Conservation (phyloP, 2,329 filamentous ascomycete species). For the Tolypocladium pustulatum region DNA sequence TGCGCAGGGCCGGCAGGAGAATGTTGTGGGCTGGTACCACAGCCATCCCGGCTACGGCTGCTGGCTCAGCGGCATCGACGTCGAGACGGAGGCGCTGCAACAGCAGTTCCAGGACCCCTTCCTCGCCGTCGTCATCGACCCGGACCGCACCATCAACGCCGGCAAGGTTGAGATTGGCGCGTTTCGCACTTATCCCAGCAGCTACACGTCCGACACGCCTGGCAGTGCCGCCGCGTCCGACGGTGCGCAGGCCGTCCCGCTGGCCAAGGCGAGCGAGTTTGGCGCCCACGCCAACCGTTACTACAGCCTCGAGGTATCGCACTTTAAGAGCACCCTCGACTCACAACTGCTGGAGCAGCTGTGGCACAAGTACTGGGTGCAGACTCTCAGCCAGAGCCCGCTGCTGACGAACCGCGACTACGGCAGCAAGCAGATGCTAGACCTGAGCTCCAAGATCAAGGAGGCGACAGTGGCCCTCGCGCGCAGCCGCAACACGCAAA, state of each 20-base stretch:
- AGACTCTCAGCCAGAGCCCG: conserved; percentile 84
- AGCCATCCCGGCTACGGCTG: conserved; percentile 96
- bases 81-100: conserved; percentile 75
- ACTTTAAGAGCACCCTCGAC: conserved; percentile 91
- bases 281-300: conserved; percentile 86
- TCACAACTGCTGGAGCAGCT: conserved; percentile 74
- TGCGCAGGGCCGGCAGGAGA: conserved; percentile 71
- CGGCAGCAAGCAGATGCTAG: conserved; percentile 81
- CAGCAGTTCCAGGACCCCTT: conserved; percentile 85
- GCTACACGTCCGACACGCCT: conserved; percentile 44
- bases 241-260: conserved; percentile 68
- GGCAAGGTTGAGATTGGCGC: conserved; percentile 97
- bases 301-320: conserved; percentile 82
- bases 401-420: conserved; percentile 90
- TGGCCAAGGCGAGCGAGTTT: conserved; percentile 93
- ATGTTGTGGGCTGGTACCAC: conserved; percentile 97
- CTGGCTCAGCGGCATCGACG: conserved; percentile 95
- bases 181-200: conserved; percentile 79
- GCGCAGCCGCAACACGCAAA: conserved; percentile 14
- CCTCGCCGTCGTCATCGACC: conserved; percentile 91
- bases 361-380: conserved; percentile 99
- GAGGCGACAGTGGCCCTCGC: conserved; percentile 40
- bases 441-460: conserved; percentile 73
- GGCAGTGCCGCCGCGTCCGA: conserved; percentile 24
- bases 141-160: conserved; percentile 85